Evolutionary conservation across 768 basidiomycete species (phyloP), one percentile per base, ranked within the genome.

Genomic region (Boletales sp.): DNA sequence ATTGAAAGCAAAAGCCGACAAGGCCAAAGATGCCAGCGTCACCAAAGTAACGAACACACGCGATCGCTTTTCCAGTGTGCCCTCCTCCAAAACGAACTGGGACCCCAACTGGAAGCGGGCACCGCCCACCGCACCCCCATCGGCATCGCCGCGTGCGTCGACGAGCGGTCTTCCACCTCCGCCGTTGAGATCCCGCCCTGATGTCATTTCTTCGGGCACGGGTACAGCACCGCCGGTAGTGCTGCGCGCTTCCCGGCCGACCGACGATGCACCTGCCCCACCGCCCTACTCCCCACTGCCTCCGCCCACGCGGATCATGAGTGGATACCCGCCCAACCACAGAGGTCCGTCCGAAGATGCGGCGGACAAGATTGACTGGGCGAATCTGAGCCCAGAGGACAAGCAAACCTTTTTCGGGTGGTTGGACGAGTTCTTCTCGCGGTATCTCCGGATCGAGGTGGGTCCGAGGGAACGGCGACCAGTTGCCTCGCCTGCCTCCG

Each of bases 341-440:
- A 50, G 46, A 10, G 40, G 42, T 8, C 8, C 50, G n/a, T 32
- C 48, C 11, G 46, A n/a, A 8, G 54, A 53, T 12, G 34, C 11
- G 31, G 46, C 30, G 36, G 36, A 57, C 14, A 58, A 51, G 36
- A 79, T 90, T 30, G 82, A 88, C 61, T 91, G 88, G 88, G 65
- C 74, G 6, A 82, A 86, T 63, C 72, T 91, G 41, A 78, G 81
- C 2, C 59, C 63, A 18, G 75, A 83, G 61, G 87, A 91, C 59
- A 90, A 88, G 61, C 70, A 79, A 30, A 79, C 72, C 21, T 86
- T 91, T 61, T 91, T 90, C 65, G 67, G 68, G 51, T 90, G 88
- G 87, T 72, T 91, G 18, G 88, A 91, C 62, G 88, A 90, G 59
- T 90, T 84, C 68, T 91, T 91, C 59, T 75, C 79, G 14, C 73